phyloP scores from a whole-genome alignment of 2,329 filamentous ascomycete species.

The Geosmithia putterillii region DNA sequence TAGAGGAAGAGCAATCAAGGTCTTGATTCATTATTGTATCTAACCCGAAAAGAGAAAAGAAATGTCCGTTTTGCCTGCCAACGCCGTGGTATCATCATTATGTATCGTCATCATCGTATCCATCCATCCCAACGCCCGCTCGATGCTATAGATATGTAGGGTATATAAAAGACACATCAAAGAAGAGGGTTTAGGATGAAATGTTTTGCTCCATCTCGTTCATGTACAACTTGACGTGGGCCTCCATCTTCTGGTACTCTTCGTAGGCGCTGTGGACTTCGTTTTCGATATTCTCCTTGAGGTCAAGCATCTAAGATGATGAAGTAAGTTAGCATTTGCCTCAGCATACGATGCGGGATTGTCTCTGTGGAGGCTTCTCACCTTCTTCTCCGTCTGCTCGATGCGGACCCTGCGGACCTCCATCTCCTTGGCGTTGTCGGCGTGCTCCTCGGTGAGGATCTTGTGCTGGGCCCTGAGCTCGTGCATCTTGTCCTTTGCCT shows the following conservation, averaged over 20 bases:
- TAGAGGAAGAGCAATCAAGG: too few relatives aligned
- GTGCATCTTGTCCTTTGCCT: constrained; percentile 82
- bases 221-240: constrained; percentile 94
- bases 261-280: constrained; percentile 85
- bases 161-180: background rate
- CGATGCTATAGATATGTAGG: background rate
- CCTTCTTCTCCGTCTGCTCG: constrained; percentile 98
- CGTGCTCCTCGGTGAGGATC: constrained; percentile 71
- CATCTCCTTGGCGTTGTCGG: constrained; percentile 81
- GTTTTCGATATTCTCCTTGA: constrained; percentile 94
- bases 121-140: background rate
- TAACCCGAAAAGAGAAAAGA: too few relatives aligned
- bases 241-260: constrained; percentile 95
- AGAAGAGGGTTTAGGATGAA: constrained; percentile 10
- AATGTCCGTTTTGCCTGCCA: too few relatives aligned
- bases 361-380: constrained; percentile 19
- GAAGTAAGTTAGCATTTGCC: constrained; percentile 2
- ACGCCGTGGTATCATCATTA: constrained; percentile 26
- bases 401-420: constrained; percentile 86
- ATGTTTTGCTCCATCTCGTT: constrained; percentile 96
- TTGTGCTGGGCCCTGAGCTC: constrained; percentile 71
- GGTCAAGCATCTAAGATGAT: constrained; percentile 69
- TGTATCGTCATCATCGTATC: constrained; percentile 4
- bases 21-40: too few relatives aligned
- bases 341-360: background rate